These are phyloP conservation scores for Orbilia blumenaviensis DNA, from an alignment of 2,329 filamentous ascomycete species.

Conservation along the genomic window DNA sequence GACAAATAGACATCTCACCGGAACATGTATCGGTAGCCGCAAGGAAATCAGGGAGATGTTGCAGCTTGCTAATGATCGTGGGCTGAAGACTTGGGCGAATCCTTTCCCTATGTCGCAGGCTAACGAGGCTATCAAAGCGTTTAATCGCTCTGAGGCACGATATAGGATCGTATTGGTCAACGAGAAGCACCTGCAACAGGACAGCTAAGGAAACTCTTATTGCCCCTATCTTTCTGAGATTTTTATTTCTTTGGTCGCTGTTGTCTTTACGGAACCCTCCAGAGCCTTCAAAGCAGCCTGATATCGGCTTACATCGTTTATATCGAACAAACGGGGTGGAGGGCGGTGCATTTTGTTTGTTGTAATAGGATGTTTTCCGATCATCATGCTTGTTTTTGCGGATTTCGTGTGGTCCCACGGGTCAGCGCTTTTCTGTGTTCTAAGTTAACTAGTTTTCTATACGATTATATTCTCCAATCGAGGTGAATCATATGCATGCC, in stretches of 20 bases:
- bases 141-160: constrained; percentile 59
- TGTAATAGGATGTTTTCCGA: neutral
- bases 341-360: neutral
- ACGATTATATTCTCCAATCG: too few species aligned
- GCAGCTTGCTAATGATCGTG: constrained; percentile 68
- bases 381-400: neutral
- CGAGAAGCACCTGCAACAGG: constrained; percentile 57
- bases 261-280: neutral
- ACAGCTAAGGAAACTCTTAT: neutral
- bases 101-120: constrained; percentile 67
- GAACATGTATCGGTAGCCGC: constrained; percentile 66
- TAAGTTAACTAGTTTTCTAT: too few species aligned
- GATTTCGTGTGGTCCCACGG: neutral
- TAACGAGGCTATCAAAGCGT: constrained; percentile 59
- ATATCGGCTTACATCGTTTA: neutral
- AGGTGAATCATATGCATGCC: neutral
- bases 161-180: constrained; percentile 66
- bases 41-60: constrained; percentile 71
- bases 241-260: neutral
- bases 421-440: too few species aligned
- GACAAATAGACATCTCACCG: constrained; percentile 67
- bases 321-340: neutral
- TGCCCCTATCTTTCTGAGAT: neutral
- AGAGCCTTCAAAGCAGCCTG: neutral
- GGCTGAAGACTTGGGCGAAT: constrained; percentile 72